These are phyloP conservation scores for Chamaecyparis obtusa DNA, from an alignment of 75 land plant species.

Conservation along the genomic window DNA sequence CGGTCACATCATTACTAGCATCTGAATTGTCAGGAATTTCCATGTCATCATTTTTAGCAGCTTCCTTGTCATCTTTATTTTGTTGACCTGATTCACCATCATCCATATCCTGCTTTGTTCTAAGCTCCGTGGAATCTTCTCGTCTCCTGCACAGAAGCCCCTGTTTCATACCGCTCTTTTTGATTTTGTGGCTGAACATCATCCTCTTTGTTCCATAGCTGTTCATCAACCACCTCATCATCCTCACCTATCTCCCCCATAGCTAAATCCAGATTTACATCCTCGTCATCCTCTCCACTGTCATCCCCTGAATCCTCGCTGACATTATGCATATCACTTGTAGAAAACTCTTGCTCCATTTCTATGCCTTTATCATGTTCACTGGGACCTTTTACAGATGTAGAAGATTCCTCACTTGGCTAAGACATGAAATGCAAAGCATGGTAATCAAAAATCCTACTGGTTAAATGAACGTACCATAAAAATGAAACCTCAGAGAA, in stretches of 20 bases:
- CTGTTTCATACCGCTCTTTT: conserved; percentile 77
- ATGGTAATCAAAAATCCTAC: not conserved
- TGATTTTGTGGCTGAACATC: conserved; percentile 40
- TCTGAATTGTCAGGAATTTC: conserved; percentile 13
- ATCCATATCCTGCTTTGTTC: conserved; percentile 67
- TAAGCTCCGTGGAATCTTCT: conserved; percentile 46
- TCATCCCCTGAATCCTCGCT: conserved; percentile 80
- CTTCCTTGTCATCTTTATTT: conserved; percentile 30
- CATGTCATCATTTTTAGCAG: conserved; percentile 14
- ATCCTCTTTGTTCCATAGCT: conserved; percentile 69
- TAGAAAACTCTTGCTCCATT: conserved; percentile 90
- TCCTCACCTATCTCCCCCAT: conserved; percentile 78
- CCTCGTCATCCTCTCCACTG: conserved; percentile 50
- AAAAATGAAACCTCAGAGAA: not conserved
- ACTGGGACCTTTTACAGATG: conserved; percentile 23
- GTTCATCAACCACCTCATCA: conserved; percentile 70
- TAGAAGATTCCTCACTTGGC: conserved; percentile 36
- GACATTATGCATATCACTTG: conserved; percentile 63
- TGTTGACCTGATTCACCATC: conserved; percentile 9
- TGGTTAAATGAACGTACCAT: not conserved
- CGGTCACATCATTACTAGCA: conserved; percentile 25
- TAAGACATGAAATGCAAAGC: conserved; percentile 16
- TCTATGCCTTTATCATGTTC: conserved; percentile 83
- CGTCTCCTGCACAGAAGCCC: conserved; percentile 61
- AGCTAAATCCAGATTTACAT: conserved; percentile 64